Conservation (phyloP, 2,329 filamentous ascomycete genomes). For the Botrytis tulipae region DNA sequence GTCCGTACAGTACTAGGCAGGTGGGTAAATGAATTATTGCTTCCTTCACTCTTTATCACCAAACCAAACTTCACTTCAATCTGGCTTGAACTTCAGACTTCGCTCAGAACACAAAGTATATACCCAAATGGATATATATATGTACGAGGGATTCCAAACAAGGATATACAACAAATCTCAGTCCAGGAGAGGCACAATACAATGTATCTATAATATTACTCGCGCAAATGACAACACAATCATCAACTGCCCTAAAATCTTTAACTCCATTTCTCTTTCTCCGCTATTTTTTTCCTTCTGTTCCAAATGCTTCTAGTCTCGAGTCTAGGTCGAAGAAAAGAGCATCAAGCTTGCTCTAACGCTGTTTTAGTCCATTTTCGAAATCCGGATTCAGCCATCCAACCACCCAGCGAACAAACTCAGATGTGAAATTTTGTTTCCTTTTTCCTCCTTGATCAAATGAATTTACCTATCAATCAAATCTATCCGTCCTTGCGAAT, state of each 20-base stretch:
- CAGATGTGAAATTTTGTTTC: neutral
- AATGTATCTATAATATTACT: neutral
- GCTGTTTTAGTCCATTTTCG: conserved; percentile 1
- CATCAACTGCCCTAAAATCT: too few species aligned
- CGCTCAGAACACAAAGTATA: neutral
- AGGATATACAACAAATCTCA: neutral
- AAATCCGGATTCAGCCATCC: conserved; percentile 10
- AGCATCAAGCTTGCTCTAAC: conserved; percentile 10
- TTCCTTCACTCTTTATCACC: neutral
- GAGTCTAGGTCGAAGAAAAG: neutral
- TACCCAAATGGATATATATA: neutral
- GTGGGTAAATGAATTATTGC: neutral
- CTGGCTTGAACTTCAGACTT: neutral
- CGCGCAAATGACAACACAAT: neutral
- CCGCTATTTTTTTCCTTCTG: neutral
- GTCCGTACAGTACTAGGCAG: neutral
- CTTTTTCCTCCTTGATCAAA: neutral
- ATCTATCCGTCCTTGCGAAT: neutral
- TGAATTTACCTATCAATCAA: neutral
- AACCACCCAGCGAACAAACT: neutral
- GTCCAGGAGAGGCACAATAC: neutral
- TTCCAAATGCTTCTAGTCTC: conserved; percentile 10
- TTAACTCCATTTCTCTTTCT: neutral
- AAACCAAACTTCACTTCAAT: neutral
- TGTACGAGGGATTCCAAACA: neutral